Evolutionary conservation across 2,329 filamentous ascomycete species (phyloP).

Genomic region (Aphanoascus verrucosus): DNA sequence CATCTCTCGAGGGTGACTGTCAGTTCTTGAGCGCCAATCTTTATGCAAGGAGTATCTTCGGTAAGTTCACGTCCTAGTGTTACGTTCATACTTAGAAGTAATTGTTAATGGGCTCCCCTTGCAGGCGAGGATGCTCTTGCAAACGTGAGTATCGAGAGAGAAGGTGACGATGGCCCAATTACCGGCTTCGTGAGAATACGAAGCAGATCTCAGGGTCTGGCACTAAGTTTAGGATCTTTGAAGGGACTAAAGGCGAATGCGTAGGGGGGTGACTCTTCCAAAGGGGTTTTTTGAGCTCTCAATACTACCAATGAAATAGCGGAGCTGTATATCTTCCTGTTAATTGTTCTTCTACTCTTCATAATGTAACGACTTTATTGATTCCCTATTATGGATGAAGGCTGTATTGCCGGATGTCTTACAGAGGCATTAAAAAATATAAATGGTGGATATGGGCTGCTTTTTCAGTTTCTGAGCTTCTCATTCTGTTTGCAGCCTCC

Average conservation of each 20-base stretch:
- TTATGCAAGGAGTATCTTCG: slow-evolving; percentile 93
- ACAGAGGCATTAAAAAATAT: background rate
- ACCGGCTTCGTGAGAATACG: slow-evolving; percentile 97
- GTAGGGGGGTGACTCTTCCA: slow-evolving; percentile 22
- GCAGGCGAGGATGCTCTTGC: slow-evolving; percentile 94
- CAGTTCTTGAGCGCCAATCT: slow-evolving; percentile 96
- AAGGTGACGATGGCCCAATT: slow-evolving; percentile 87
- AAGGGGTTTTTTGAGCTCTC: background rate
- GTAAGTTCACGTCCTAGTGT: slow-evolving; percentile 49
- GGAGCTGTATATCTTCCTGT: slow-evolving; percentile 9
- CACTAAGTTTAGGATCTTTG: slow-evolving; percentile 81
- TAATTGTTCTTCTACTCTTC: slow-evolving; percentile 1
- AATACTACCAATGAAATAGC: background rate
- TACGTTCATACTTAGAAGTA: slow-evolving; percentile 13
- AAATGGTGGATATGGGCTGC: background rate
- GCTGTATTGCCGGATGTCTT: background rate
- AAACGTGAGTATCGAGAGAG: slow-evolving; percentile 95
- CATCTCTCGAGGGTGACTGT: slow-evolving; percentile 91
- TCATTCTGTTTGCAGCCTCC: too few relatives aligned
- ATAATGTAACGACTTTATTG: slow-evolving; percentile 4
- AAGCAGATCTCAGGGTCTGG: slow-evolving; percentile 89
- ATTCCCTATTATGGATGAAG: background rate
- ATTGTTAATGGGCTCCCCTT: slow-evolving; percentile 8
- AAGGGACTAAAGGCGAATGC: slow-evolving; percentile 76
- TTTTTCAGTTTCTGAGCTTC: background rate